Base-by-base conservation (phyloP, 495 filamentous ascomycete genomes). In the Tirmania nivea region DNA sequence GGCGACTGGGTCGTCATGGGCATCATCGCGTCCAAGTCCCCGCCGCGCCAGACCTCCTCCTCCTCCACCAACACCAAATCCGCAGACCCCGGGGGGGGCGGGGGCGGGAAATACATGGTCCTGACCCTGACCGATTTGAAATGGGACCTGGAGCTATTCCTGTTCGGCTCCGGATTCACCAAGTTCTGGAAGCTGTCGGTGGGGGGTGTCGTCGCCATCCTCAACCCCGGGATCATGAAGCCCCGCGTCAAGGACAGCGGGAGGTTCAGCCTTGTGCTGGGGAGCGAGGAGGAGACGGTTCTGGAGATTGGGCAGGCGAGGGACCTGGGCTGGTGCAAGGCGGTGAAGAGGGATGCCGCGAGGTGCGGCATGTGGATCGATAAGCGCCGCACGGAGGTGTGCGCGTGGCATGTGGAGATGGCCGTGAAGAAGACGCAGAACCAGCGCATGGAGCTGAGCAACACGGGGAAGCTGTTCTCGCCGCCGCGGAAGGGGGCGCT, bases 181-280 rank as follows among this genome's bases (percentile, higher is more conserved):
- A 78, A 80, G 39, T 95, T 86, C 69, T 94, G 88, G 79, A 87
- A 92, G 61, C 71, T 96, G 5, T 78, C 80, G 0, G 76, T 83
- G 2, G 90, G 92, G 19, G 93, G 84, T 0, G 71, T 96, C 2
- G 72, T 99, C 51, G 90, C 92, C 8, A 81, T 99, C 36, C 70
- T 99, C n/a, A 99, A 96, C 59, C 90, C 92, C 0, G 78, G 68
- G 2, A 81, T 96, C 58, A 80, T 99, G 75, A 84, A 88, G 9
- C 92, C 92, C 2, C 79, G 79, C 0, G 75, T 75, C 2, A 78
- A 78, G 51, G 70, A 78, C 12, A 82, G 84, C 54, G 84, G 85
- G 21, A 72, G 75, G 21, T 99, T 95, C 65, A 84, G 80, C 36
- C 71, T 99, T 25, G 78, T 81, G 1, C 73, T 99, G 52, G 80